phyloP scores from a whole-genome alignment of 2,329 filamentous ascomycete species.

The Fusarium sp. region DNA sequence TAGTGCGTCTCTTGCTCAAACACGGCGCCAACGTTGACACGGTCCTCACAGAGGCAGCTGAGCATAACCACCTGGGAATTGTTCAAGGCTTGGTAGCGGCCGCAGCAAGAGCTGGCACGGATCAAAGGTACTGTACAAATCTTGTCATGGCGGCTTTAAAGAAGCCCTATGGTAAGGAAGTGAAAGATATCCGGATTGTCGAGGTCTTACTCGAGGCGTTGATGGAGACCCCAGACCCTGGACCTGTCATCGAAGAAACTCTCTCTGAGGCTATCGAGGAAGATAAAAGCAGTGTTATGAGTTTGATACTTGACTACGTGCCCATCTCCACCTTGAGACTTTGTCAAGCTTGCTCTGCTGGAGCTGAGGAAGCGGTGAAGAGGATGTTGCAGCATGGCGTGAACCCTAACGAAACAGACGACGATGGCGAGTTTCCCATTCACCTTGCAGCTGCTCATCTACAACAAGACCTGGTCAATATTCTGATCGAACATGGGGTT shows the following conservation, averaged over 20 bases:
- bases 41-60: not conserved
- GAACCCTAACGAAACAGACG: not conserved
- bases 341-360: not conserved
- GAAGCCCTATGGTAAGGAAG: not conserved
- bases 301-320: not conserved
- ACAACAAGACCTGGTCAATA: not conserved
- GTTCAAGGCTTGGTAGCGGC: slow-evolving; percentile 3
- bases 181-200: not conserved
- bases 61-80: not conserved
- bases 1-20: not conserved
- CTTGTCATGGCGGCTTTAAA: not conserved
- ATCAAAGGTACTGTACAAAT: no score
- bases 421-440: not conserved
- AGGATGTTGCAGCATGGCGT: slow-evolving; percentile 5
- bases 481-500: not conserved
- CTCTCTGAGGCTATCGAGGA: not conserved
- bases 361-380: not conserved
- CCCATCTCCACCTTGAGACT: not conserved
- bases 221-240: not conserved
- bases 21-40: not conserved
- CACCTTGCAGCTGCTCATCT: slow-evolving; percentile 3
- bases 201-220: not conserved
- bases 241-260: not conserved
- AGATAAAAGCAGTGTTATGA: not conserved
- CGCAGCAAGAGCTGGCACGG: not conserved